Conservation (phyloP, 108 stramenopile genomes). For the Aurantiochytrium sp. region DNA sequence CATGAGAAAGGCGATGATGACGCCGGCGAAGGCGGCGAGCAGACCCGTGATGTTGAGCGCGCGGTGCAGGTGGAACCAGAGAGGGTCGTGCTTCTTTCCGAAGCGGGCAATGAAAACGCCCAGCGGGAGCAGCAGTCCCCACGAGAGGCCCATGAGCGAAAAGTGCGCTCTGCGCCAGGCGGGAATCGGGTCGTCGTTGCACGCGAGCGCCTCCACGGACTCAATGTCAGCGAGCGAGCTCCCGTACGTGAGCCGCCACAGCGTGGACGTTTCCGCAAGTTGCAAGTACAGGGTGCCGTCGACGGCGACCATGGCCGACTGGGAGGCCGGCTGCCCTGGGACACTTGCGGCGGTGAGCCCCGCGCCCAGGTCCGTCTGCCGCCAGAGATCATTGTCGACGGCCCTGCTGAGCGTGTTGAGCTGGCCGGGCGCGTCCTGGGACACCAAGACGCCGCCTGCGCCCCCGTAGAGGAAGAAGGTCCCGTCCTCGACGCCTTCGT, state of each 20-base stretch:
- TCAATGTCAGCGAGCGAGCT: not conserved
- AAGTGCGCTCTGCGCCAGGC: not conserved
- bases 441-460: not conserved
- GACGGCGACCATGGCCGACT: not conserved
- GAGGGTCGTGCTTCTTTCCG: not conserved
- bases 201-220: not conserved
- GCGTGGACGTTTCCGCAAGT: not conserved
- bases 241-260: not conserved
- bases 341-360: not conserved
- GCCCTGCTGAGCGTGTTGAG: not conserved
- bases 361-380: not conserved
- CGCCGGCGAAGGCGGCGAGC: not conserved
- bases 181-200: not conserved
- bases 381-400: not conserved
- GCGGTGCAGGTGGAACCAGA: not conserved
- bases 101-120: not conserved
- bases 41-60: not conserved
- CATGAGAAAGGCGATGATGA: not conserved
- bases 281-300: not conserved
- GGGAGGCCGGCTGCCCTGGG: not conserved
- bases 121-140: not conserved
- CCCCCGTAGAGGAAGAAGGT: not conserved
- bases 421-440: not conserved
- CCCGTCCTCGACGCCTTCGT: not conserved
- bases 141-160: not conserved